Evolutionary conservation across 176 grass and related monocot genomes (phyloP).

Genomic region (Dactylis glomerata): DNA sequence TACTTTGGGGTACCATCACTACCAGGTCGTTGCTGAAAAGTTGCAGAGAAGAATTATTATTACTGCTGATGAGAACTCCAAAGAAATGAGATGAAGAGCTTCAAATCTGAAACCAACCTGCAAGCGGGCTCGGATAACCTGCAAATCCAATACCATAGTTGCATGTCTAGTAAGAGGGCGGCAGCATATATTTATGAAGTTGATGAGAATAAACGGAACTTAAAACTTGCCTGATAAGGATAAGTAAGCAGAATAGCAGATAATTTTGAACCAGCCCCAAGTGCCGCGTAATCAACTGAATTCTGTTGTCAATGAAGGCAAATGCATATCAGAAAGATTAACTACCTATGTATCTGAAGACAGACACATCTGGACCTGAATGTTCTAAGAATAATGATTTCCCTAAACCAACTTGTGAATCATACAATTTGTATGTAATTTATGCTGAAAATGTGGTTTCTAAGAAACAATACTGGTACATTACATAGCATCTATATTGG

Average conservation of each 20-base stretch:
- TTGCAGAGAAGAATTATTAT: slow-evolving; percentile 9
- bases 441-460: background rate
- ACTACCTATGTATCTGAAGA: background rate
- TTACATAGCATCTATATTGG: background rate
- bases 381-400: background rate
- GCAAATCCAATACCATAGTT: slow-evolving; percentile 18
- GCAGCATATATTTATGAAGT: background rate
- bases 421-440: background rate
- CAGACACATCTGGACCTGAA: background rate
- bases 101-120: slow-evolving; percentile 64
- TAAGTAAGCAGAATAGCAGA: slow-evolving; percentile 89
- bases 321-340: background rate
- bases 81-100: background rate
- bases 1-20: slow-evolving; percentile 75
- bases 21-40: slow-evolving; percentile 86
- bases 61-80: background rate
- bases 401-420: background rate
- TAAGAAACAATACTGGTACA: background rate
- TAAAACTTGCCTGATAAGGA: slow-evolving; percentile 77
- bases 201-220: background rate
- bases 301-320: slow-evolving; percentile 44
- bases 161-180: background rate
- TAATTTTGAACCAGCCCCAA: slow-evolving; percentile 90
- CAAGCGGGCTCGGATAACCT: slow-evolving; percentile 90
- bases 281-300: slow-evolving; percentile 74